phyloP scores from a whole-genome alignment of 2,329 filamentous ascomycete species.

The Fusarium falciforme region DNA sequence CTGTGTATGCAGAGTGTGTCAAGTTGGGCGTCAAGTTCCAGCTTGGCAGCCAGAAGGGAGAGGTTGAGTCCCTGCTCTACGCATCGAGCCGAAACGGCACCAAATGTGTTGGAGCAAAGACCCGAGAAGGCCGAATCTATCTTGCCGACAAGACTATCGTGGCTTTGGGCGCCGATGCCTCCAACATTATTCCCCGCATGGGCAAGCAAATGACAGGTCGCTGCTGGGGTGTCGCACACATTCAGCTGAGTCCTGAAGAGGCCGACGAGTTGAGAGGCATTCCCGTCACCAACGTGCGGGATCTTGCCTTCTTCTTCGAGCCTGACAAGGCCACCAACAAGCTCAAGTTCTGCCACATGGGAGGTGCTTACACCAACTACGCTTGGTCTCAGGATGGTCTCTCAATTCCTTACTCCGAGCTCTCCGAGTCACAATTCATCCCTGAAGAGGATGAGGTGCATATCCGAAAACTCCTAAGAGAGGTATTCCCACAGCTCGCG shows the following conservation, averaged over 20 bases:
- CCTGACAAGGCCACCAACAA: conserved; percentile 25
- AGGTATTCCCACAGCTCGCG: conserved; percentile 14
- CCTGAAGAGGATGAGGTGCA: conserved; percentile 24
- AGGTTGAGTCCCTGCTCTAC: conserved; percentile 22
- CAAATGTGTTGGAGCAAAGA: conserved; percentile 21
- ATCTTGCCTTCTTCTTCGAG: conserved; percentile 29
- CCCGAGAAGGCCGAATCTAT: conserved; percentile 5
- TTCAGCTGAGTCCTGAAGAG: conserved; percentile 25
- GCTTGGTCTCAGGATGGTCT: conserved; percentile 25
- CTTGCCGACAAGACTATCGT: conserved; percentile 23
- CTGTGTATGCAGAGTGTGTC: conserved; percentile 21
- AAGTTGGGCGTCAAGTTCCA: conserved; percentile 24
- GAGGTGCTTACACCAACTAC: conserved; percentile 28
- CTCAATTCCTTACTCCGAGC: neutral
- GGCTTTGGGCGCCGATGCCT: conserved; percentile 15
- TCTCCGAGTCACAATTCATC: conserved; percentile 27
- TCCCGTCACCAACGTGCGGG: conserved; percentile 26
- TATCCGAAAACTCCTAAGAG: conserved; percentile 17
- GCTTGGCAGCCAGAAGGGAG: conserved; percentile 10
- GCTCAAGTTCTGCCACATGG: conserved; percentile 33
- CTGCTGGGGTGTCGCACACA: conserved; percentile 27
- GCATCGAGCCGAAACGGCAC: conserved; percentile 18
- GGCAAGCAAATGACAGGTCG: conserved; percentile 30
- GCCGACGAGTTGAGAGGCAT: conserved; percentile 20
- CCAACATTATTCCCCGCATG: conserved; percentile 16